Evolutionary conservation across 2,329 filamentous ascomycete species (phyloP).

Genomic region (Exophiala bonariae): DNA sequence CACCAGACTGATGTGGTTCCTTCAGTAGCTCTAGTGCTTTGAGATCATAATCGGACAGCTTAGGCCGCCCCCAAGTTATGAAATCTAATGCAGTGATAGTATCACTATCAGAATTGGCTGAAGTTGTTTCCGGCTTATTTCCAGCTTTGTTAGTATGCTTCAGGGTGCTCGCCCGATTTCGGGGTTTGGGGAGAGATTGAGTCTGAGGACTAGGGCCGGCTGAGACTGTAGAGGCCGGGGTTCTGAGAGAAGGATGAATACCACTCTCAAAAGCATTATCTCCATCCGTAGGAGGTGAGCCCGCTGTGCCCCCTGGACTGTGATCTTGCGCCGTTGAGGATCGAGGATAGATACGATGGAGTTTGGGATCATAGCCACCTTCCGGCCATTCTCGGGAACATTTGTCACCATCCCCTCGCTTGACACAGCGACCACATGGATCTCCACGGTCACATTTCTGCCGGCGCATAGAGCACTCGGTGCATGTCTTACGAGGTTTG

Average conservation of each 20-base stretch:
- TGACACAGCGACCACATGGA: conserved; percentile 42
- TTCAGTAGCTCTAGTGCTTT: conserved; percentile 35
- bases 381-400: conserved; percentile 32
- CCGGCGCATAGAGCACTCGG: conserved; percentile 29
- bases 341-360: conserved; percentile 28
- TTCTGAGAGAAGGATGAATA: conserved; percentile 16
- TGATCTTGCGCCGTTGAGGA: conserved; percentile 7
- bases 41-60: conserved; percentile 25
- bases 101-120: conserved; percentile 8
- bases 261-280: conserved; percentile 5
- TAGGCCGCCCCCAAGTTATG: conserved; percentile 48
- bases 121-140: background rate
- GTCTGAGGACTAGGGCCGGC: conserved; percentile 10
- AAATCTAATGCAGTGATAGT: conserved; percentile 44
- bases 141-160: conserved; percentile 6
- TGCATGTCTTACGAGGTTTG: conserved; percentile 29
- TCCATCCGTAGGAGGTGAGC: conserved; percentile 5
- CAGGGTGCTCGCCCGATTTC: background rate
- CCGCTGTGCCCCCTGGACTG: conserved; percentile 6
- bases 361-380: conserved; percentile 27
- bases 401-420: conserved; percentile 37
- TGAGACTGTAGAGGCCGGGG: conserved; percentile 8
- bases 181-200: background rate
- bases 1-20: conserved; percentile 31
- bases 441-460: conserved; percentile 41